phyloP scores from a whole-genome alignment of 768 basidiomycete genomes.

The Leucosporidium scottii region DNA sequence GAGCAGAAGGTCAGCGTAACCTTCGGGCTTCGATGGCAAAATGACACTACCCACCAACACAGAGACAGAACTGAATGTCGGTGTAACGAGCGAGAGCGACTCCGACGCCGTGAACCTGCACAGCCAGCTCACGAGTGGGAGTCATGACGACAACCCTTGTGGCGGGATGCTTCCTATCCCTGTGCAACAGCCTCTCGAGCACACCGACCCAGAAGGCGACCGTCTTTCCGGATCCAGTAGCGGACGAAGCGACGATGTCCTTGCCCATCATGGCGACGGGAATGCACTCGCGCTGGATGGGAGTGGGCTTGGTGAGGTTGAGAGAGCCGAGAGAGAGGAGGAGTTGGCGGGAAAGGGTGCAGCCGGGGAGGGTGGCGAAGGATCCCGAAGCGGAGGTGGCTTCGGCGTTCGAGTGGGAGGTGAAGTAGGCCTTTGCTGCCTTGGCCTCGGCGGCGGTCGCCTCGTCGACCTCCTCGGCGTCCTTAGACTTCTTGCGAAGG shows the following conservation, averaged over 20 bases:
- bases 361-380: conserved; percentile 54
- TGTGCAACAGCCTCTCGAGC: conserved; percentile 83
- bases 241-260: conserved; percentile 90
- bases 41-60: conserved; percentile 58
- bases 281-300: conserved; percentile 89
- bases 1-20: background rate
- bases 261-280: conserved; percentile 90
- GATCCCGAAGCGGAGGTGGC: conserved; percentile 40
- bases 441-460: conserved; percentile 35
- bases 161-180: conserved; percentile 80
- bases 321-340: conserved; percentile 81
- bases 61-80: conserved; percentile 82
- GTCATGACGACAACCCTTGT: conserved; percentile 85
- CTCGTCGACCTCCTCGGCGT: conserved; percentile 41
- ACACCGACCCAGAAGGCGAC: conserved; percentile 92
- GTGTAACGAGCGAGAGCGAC: conserved; percentile 75
- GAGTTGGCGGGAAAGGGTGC: conserved; percentile 81
- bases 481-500: conserved; percentile 23
- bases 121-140: conserved; percentile 90
- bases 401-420: conserved; percentile 31
- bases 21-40: background rate
- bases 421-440: conserved; percentile 31
- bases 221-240: conserved; percentile 97
- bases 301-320: conserved; percentile 74
- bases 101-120: conserved; percentile 91